These are phyloP conservation scores for Diaporthe batatas DNA, from an alignment of 2,329 filamentous ascomycete species.

Conservation along the genomic window DNA sequence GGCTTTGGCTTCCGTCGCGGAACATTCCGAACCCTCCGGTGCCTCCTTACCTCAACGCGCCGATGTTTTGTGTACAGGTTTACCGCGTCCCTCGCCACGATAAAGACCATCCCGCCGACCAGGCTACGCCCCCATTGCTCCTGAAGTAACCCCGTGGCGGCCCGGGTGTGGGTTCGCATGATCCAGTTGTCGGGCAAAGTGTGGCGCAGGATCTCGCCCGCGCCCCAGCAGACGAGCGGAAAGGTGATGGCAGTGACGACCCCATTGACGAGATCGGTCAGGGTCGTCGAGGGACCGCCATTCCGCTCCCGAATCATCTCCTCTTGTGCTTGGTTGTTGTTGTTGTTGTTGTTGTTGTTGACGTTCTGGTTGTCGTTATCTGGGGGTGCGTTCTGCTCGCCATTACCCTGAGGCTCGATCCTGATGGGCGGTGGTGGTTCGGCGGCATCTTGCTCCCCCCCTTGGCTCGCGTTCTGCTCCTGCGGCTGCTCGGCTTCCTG, in stretches of 20 bases:
- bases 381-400: slow-evolving; percentile 41
- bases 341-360: slow-evolving; percentile 43
- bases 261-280: slow-evolving; percentile 62
- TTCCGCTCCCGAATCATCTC: slow-evolving; percentile 45
- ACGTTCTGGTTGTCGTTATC: slow-evolving; percentile 42
- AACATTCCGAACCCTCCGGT: slow-evolving; percentile 67
- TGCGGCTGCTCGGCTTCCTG: slow-evolving; percentile 27
- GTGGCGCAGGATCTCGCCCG: slow-evolving; percentile 80
- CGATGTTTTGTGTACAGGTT: slow-evolving; percentile 74
- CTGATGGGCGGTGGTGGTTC: slow-evolving; percentile 35
- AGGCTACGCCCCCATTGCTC: slow-evolving; percentile 91
- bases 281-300: slow-evolving; percentile 50
- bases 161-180: slow-evolving; percentile 57
- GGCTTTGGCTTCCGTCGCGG: slow-evolving; percentile 35
- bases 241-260: slow-evolving; percentile 76
- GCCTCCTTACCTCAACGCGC: slow-evolving; percentile 67
- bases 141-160: slow-evolving; percentile 76
- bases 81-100: slow-evolving; percentile 81
- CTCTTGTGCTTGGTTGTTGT: slow-evolving; percentile 42
- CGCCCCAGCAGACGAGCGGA: slow-evolving; percentile 82
- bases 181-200: slow-evolving; percentile 79
- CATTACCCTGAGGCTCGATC: slow-evolving; percentile 28
- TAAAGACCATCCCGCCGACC: slow-evolving; percentile 88
- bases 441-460: slow-evolving; percentile 25
- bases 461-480: slow-evolving; percentile 29